Percentiles rank a stretch among this genome's conserved stretches.
These are phyloP conservation scores for Phytophthora crassamura DNA, from an alignment of 352 stramenopile genomes.

Conservation along the genomic window DNA sequence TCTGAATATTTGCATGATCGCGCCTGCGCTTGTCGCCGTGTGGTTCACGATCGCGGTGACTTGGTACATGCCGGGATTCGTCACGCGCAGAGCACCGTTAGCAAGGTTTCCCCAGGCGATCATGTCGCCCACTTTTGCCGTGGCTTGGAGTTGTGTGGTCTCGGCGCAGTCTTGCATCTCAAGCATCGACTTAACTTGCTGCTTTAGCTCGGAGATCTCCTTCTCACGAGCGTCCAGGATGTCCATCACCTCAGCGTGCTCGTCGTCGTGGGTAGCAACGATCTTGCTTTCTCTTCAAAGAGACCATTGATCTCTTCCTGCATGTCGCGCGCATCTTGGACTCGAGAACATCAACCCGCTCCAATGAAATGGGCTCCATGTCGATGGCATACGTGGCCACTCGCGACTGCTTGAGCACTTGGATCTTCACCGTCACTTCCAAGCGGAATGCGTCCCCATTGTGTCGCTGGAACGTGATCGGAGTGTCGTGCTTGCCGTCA, in stretches of 20 bases:
- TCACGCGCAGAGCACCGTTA: background rate
- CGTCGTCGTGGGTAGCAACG: background rate
- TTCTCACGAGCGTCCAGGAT: too few relatives aligned
- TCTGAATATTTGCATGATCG: slow-evolving; percentile 13
- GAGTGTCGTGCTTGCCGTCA: background rate
- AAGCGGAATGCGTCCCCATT: slow-evolving; percentile 1
- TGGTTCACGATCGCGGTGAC: slow-evolving; percentile 18
- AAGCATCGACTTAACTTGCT: background rate
- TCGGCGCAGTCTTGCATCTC: background rate
- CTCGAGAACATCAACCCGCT: slow-evolving; percentile 20
- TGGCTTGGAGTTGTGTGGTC: background rate
- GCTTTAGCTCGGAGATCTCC: background rate
- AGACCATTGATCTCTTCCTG: slow-evolving; percentile 9
- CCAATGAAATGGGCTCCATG: slow-evolving; percentile 13
- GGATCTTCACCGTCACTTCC: slow-evolving; percentile 8
- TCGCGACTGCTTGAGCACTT: slow-evolving; percentile 3
- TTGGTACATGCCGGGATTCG: slow-evolving; percentile 9
- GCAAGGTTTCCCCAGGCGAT: slow-evolving; percentile 9
- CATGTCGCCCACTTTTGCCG: background rate
- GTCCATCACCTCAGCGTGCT: too few relatives aligned
- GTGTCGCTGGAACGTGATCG: slow-evolving; percentile 5
- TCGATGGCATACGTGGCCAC: slow-evolving; percentile 14
- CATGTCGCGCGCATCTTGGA: slow-evolving; percentile 18
- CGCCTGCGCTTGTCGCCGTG: background rate
- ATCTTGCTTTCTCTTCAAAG: slow-evolving; percentile 8